Evolutionary conservation across 2,329 filamentous ascomycete species (phyloP).

Genomic region (Aspergillus sojae): DNA sequence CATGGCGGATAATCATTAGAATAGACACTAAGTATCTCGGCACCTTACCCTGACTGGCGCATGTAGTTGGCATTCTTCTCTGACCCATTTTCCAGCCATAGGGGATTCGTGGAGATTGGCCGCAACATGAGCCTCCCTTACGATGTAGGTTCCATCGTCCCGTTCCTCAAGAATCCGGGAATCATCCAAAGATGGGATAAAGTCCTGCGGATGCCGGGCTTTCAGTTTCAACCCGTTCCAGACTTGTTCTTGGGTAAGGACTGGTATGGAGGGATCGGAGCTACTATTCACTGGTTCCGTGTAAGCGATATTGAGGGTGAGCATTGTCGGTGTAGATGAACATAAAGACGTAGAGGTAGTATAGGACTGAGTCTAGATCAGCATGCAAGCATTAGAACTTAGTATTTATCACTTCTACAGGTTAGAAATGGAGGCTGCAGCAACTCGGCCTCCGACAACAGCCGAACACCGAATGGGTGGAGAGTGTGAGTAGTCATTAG

Average conservation of each 20-base stretch:
- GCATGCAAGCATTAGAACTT: neutral
- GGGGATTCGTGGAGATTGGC: neutral
- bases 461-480: neutral
- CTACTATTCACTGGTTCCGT: neutral
- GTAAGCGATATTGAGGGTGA: neutral
- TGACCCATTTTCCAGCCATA: neutral
- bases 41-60: neutral
- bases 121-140: neutral
- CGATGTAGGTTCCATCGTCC: neutral
- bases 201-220: neutral
- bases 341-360: neutral
- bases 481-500: neutral
- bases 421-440: neutral
- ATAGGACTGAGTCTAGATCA: neutral
- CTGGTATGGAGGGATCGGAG: neutral
- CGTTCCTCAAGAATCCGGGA: neutral
- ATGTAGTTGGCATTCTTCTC: neutral
- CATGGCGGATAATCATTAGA: neutral
- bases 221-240: neutral
- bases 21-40: too few relatives aligned
- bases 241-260: neutral
- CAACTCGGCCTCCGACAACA: neutral
- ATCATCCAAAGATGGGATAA: neutral
- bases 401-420: neutral
- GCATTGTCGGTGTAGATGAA: neutral